phyloP scores from a whole-genome alignment of 176 grass and related monocot genomes.

The Avena insularis region DNA sequence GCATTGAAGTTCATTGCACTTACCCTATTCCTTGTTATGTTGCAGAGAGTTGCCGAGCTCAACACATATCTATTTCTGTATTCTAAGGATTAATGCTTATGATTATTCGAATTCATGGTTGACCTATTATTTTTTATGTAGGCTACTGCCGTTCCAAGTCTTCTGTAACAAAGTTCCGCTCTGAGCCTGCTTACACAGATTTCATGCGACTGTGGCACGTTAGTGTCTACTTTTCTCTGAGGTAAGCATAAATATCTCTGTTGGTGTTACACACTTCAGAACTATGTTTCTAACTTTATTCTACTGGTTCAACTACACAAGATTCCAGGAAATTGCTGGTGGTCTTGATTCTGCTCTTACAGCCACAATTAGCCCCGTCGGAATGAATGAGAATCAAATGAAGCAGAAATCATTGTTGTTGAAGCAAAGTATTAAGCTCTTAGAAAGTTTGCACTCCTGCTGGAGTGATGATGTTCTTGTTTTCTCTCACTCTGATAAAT shows the following conservation, averaged over 20 bases:
- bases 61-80: neutral
- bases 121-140: slow-evolving; percentile 39
- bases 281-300: slow-evolving; percentile 30
- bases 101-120: slow-evolving; percentile 8
- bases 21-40: slow-evolving; percentile 12
- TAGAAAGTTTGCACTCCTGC: slow-evolving; percentile 86
- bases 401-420: slow-evolving; percentile 54
- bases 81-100: neutral
- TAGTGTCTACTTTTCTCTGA: slow-evolving; percentile 94
- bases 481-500: slow-evolving; percentile 93
- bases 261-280: slow-evolving; percentile 18
- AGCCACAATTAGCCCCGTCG: slow-evolving; percentile 57
- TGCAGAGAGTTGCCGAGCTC: neutral
- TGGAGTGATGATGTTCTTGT: slow-evolving; percentile 95
- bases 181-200: slow-evolving; percentile 70
- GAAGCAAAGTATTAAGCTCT: slow-evolving; percentile 85
- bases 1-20: neutral
- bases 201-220: slow-evolving; percentile 95
- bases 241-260: slow-evolving; percentile 54
- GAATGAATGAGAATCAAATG: slow-evolving; percentile 48
- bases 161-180: slow-evolving; percentile 78
- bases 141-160: slow-evolving; percentile 79
- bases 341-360: slow-evolving; percentile 81
- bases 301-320: slow-evolving; percentile 56
- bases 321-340: slow-evolving; percentile 99